phyloP scores from a whole-genome alignment of 2,329 filamentous ascomycete genomes.

The Fusarium protoensiforme region DNA sequence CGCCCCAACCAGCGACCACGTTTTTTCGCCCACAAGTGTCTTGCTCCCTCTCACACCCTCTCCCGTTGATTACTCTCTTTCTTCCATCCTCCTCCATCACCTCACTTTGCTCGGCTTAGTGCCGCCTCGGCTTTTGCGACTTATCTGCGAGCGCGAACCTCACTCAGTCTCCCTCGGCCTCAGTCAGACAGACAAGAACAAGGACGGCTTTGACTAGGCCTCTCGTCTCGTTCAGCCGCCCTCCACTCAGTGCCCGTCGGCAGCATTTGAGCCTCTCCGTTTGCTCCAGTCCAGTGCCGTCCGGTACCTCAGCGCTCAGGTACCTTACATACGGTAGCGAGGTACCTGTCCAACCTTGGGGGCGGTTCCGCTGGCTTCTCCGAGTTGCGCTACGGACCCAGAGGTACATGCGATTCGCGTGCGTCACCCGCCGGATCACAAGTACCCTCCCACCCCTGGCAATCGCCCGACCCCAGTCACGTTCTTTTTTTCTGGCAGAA shows the following conservation, averaged over 20 bases:
- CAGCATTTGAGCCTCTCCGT: conserved; percentile 27
- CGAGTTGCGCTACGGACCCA: not conserved
- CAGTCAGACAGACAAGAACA: not conserved
- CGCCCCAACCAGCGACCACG: conserved; percentile 35
- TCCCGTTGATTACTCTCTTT: not conserved
- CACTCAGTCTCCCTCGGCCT: not conserved
- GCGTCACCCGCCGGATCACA: conserved; percentile 5
- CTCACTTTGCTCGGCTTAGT: conserved; percentile 21
- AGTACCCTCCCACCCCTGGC: conserved; percentile 36
- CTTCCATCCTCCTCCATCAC: conserved; percentile 12
- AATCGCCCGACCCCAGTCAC: conserved; percentile 29
- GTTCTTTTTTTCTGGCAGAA: conserved; percentile 33
- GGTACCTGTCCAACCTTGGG: conserved; percentile 22
- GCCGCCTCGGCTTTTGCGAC: conserved; percentile 3
- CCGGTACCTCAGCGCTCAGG: conserved; percentile 21
- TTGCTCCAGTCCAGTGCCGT: conserved; percentile 9
- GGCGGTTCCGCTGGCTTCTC: conserved; percentile 21
- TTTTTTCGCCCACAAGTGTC: conserved; percentile 35
- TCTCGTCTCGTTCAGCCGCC: conserved; percentile 12
- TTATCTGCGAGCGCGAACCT: not conserved
- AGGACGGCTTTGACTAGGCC: conserved; percentile 7
- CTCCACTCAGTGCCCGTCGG: conserved; percentile 29
- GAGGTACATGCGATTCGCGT: conserved; percentile 21
- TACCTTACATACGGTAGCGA: conserved; percentile 28
- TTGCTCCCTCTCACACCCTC: conserved; percentile 29